phyloP scores from a whole-genome alignment of 2,329 filamentous ascomycete species.

The Oidium heveae region DNA sequence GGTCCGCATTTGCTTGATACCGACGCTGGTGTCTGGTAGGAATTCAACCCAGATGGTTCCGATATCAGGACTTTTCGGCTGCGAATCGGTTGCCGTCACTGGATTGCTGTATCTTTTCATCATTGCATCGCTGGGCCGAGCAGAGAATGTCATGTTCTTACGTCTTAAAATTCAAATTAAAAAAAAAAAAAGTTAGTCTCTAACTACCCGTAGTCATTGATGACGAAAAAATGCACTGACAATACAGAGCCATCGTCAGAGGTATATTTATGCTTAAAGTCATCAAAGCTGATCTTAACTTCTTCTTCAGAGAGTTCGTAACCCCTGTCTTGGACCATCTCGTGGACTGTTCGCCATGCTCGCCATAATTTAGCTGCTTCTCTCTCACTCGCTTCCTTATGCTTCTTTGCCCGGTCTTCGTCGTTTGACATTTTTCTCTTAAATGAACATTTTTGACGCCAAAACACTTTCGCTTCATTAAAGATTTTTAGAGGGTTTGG shows the following conservation, averaged over 20 bases:
- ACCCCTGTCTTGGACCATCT: conserved; percentile 83
- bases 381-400: conserved; percentile 15
- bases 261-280: conserved; percentile 50
- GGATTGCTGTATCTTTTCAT: conserved; percentile 57
- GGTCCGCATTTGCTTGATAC: conserved; percentile 73
- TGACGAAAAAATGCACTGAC: conserved; percentile 24
- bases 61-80: conserved; percentile 43
- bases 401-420: conserved; percentile 11
- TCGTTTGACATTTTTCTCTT: conserved; percentile 8
- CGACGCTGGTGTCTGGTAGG: conserved; percentile 52
- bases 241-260: conserved; percentile 49
- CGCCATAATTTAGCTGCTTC: conserved; percentile 55
- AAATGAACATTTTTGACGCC: too few species aligned
- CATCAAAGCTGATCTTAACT: conserved; percentile 61
- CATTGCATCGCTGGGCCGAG: conserved; percentile 64
- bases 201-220: too few species aligned
- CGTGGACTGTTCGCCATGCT: conserved; percentile 75
- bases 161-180: conserved; percentile 29
- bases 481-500: too few species aligned
- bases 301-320: conserved; percentile 83
- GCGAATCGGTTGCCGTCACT: conserved; percentile 39
- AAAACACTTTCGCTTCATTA: too few species aligned
- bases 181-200: neutral
- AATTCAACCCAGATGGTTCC: conserved; percentile 91
- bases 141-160: conserved; percentile 64